A percentile compares a stretch with the other conserved stretches of the same genome.
These are phyloP conservation scores for Cyclostephanos invisitatus DNA, from an alignment of 108 stramenopile species.

Conservation along the genomic window DNA sequence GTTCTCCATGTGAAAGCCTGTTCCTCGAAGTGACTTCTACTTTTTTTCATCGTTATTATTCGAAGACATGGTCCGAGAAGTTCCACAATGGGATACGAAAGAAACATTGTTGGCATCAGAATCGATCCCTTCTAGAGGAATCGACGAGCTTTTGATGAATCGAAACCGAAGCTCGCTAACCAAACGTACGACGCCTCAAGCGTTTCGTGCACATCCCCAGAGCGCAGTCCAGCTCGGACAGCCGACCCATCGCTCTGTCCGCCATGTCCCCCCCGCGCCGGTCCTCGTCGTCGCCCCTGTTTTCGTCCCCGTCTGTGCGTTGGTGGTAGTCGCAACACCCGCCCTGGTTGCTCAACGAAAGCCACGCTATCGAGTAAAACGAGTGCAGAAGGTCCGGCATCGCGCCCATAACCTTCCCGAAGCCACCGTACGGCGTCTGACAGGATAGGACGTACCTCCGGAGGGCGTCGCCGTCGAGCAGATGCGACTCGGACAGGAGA, in stretches of 20 bases:
- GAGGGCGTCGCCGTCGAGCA: conserved; percentile 59
- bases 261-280: conserved; percentile 12
- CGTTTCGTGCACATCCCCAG: conserved; percentile 10
- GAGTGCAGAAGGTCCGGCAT: conserved; percentile 88
- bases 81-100: too few species aligned
- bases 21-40: too few species aligned
- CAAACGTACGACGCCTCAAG: not conserved
- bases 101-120: too few species aligned
- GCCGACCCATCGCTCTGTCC: conserved; percentile 16
- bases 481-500: conserved; percentile 48
- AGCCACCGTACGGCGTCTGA: conserved; percentile 71
- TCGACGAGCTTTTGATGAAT: too few species aligned
- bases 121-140: too few species aligned
- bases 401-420: conserved; percentile 68
- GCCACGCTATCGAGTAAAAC: conserved; percentile 85
- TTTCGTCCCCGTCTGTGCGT: not conserved
- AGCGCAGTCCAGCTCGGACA: conserved; percentile 37
- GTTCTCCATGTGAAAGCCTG: not conserved
- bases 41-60: too few species aligned
- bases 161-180: not conserved
- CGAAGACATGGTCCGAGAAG: too few species aligned
- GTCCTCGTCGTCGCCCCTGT: not conserved
- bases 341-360: conserved; percentile 42
- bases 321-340: not conserved
- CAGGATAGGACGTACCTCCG: conserved; percentile 63